Conservation (phyloP, 768 basidiomycete species). For the Russula virescens region DNA sequence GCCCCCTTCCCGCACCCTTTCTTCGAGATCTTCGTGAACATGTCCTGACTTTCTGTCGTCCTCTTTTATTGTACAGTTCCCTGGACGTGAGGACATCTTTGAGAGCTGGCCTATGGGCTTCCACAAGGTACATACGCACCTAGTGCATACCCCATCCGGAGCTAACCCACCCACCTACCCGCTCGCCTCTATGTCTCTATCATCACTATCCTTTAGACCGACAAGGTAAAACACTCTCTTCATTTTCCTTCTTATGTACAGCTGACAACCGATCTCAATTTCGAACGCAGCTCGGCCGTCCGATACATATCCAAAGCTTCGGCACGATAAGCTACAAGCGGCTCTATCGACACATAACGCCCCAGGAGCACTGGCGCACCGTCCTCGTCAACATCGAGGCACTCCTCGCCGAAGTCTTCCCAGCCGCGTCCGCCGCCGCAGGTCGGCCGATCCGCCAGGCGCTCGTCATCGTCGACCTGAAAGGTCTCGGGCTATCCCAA, state of each 20-base stretch:
- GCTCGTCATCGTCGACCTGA: conserved; percentile 64
- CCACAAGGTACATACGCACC: conserved; percentile 52
- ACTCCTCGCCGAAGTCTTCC: conserved; percentile 59
- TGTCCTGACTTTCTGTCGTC: neutral
- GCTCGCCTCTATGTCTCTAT: neutral
- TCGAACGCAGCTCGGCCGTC: conserved; percentile 53
- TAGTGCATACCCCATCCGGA: no score
- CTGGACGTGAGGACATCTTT: conserved; percentile 61
- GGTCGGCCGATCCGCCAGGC: conserved; percentile 45
- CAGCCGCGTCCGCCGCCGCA: conserved; percentile 54
- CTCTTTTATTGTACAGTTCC: conserved; percentile 43
- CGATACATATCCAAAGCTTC: conserved; percentile 61
- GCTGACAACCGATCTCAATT: neutral
- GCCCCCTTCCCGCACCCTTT: neutral
- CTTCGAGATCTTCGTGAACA: neutral
- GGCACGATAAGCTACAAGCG: conserved; percentile 53
- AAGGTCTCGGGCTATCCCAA: conserved; percentile 60
- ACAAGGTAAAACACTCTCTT: conserved; percentile 44
- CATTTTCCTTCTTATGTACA: neutral
- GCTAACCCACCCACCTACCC: neutral
- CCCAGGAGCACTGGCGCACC: conserved; percentile 48
- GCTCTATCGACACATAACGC: conserved; percentile 51
- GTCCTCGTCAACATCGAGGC: conserved; percentile 62
- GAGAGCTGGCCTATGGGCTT: conserved; percentile 76
- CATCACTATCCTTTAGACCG: conserved; percentile 39